Conservation (phyloP, 106 monocot genomes). For the Allium cepa region DNA sequence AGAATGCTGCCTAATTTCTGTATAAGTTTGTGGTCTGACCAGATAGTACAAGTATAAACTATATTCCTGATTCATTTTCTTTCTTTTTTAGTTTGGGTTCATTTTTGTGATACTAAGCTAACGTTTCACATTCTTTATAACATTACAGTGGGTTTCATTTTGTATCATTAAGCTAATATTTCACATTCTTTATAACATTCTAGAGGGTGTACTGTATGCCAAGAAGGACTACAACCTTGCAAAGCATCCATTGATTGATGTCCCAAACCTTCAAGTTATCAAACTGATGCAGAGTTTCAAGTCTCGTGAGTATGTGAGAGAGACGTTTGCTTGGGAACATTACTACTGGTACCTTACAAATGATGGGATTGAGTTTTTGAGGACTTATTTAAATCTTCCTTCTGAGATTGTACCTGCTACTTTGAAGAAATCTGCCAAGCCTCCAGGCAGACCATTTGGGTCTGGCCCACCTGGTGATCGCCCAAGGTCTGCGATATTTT, state of each 20-base stretch:
- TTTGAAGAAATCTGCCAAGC: conserved; percentile 42
- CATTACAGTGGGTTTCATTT: too few species aligned
- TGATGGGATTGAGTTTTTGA: conserved; percentile 46
- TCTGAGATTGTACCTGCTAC: conserved; percentile 56
- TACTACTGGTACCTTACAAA: conserved; percentile 69
- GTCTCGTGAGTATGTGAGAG: conserved; percentile 41
- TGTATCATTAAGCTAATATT: too few species aligned
- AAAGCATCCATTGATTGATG: conserved; percentile 42
- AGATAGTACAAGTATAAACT: too few species aligned
- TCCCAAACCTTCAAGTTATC: conserved; percentile 53
- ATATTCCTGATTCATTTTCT: too few species aligned
- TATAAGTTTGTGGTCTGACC: too few species aligned
- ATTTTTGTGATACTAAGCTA: too few species aligned
- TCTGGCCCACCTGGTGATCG: conserved; percentile 42
- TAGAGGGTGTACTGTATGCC: conserved; percentile 55
- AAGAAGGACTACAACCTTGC: conserved; percentile 58
- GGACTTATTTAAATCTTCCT: conserved; percentile 38
- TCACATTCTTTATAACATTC: neutral
- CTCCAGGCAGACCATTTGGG: conserved; percentile 24
- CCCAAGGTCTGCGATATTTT: conserved; percentile 22
- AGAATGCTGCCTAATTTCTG: too few species aligned
- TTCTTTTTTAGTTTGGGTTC: too few species aligned
- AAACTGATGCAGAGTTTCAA: conserved; percentile 70
- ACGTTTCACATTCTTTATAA: too few species aligned
- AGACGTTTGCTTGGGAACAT: conserved; percentile 57